Conservation (phyloP, 208 protist species). For the Acanthamoeba culbertsoni region DNA sequence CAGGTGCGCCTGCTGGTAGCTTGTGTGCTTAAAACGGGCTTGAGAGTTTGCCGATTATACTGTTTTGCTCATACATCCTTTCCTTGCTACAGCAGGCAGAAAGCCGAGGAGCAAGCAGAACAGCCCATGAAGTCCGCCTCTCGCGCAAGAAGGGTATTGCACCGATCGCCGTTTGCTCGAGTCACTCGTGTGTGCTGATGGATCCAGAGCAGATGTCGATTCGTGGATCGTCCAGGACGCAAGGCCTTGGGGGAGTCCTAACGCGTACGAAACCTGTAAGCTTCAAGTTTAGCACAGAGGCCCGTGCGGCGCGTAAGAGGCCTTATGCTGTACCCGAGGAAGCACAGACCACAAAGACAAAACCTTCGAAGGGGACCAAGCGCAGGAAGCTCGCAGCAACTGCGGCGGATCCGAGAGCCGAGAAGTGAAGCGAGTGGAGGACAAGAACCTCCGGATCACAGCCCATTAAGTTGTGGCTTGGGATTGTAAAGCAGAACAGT, state of each 20-base stretch:
- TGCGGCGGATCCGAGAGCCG: too few species aligned
- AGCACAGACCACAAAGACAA: not conserved
- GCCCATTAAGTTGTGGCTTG: too few species aligned
- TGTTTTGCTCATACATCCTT: not conserved
- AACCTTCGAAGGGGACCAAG: not conserved
- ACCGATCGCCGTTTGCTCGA: too few species aligned
- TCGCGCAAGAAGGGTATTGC: too few species aligned
- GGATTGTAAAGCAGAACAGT: too few species aligned
- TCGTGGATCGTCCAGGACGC: not conserved
- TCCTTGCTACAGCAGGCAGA: not conserved
- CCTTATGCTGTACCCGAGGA: not conserved
- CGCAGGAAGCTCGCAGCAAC: too few species aligned
- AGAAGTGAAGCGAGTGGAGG: too few species aligned
- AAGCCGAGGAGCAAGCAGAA: not conserved
- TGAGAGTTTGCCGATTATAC: not conserved
- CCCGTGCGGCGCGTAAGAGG: not conserved
- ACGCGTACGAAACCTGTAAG: not conserved
- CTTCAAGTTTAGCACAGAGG: not conserved
- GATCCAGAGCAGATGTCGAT: too few species aligned
- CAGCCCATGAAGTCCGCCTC: not conserved
- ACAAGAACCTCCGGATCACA: too few species aligned
- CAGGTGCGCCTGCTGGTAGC: not conserved
- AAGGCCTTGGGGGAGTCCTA: not conserved
- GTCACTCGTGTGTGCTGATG: not conserved
- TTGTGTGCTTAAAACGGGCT: not conserved